Conservation (phyloP, 1,284 basidiomycete genomes). For the Pholiota adiposa region DNA sequence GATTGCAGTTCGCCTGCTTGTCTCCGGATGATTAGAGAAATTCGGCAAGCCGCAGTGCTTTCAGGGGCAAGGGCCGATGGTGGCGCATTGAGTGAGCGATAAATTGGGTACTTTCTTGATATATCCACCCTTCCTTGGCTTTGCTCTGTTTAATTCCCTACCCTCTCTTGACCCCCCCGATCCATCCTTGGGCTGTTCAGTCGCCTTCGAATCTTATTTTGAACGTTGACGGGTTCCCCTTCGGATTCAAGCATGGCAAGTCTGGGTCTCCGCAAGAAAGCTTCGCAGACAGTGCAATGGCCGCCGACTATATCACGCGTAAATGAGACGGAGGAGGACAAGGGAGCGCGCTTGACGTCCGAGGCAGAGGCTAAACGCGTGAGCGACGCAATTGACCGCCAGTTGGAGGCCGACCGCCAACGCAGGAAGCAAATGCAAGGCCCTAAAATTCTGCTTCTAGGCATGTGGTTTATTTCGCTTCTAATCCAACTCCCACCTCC, state of each 20-base stretch:
- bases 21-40: conserved; percentile 7
- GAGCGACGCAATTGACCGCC: conserved; percentile 59
- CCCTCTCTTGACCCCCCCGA: not conserved
- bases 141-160: conserved; percentile 4
- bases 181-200: not conserved
- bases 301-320: conserved; percentile 35
- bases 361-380: conserved; percentile 57
- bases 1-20: conserved; percentile 3
- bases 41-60: conserved; percentile 2
- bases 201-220: not conserved
- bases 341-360: conserved; percentile 41
- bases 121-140: conserved; percentile 14
- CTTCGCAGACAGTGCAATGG: conserved; percentile 31
- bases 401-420: conserved; percentile 49
- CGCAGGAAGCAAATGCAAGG: conserved; percentile 40
- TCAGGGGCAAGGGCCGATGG: not conserved
- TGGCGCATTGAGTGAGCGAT: conserved; percentile 12
- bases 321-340: conserved; percentile 41
- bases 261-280: conserved; percentile 18
- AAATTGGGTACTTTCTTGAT: conserved; percentile 17
- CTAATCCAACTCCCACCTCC: not conserved
- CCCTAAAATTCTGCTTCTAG: conserved; percentile 58
- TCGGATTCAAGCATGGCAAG: conserved; percentile 17
- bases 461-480: conserved; percentile 39
- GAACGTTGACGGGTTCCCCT: not conserved